phyloP scores from a whole-genome alignment of 192 early-diverging fungal genomes.

The Phycomyces nitens region DNA sequence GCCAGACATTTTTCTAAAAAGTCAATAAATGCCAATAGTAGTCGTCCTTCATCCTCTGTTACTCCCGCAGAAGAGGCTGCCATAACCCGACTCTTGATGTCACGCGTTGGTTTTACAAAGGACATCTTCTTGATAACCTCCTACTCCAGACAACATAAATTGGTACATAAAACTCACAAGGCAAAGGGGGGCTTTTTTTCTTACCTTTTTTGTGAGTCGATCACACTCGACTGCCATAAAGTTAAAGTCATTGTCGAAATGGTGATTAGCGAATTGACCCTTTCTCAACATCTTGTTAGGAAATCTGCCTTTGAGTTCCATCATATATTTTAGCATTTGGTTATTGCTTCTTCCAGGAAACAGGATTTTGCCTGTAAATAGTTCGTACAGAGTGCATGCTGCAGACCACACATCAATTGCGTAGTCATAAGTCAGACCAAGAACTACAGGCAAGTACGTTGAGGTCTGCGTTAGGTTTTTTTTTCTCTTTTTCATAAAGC shows the following conservation, averaged over 20 bases:
- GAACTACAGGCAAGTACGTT: constrained; percentile 46
- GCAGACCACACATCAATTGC: constrained; percentile 96
- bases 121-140: constrained; percentile 67
- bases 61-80: constrained; percentile 44
- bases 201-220: constrained; percentile 54
- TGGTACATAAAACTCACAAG: not conserved
- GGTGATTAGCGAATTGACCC: constrained; percentile 77
- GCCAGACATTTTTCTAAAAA: constrained; percentile 82
- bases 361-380: constrained; percentile 92
- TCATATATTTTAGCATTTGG: constrained; percentile 91
- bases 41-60: constrained; percentile 54
- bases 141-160: constrained; percentile 19
- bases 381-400: constrained; percentile 90
- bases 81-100: constrained; percentile 68
- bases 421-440: constrained; percentile 85
- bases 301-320: constrained; percentile 91
- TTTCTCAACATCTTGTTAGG: constrained; percentile 78
- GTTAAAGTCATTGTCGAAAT: constrained; percentile 79
- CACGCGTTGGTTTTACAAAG: constrained; percentile 63
- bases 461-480: not conserved
- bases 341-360: constrained; percentile 94
- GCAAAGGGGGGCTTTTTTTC: constrained; percentile 6
- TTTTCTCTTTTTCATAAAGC: not conserved
- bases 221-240: constrained; percentile 66
- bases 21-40: constrained; percentile 71